Evolutionary conservation across 208 protist genomes (phyloP).

Genomic region (Trypanosoma mega): DNA sequence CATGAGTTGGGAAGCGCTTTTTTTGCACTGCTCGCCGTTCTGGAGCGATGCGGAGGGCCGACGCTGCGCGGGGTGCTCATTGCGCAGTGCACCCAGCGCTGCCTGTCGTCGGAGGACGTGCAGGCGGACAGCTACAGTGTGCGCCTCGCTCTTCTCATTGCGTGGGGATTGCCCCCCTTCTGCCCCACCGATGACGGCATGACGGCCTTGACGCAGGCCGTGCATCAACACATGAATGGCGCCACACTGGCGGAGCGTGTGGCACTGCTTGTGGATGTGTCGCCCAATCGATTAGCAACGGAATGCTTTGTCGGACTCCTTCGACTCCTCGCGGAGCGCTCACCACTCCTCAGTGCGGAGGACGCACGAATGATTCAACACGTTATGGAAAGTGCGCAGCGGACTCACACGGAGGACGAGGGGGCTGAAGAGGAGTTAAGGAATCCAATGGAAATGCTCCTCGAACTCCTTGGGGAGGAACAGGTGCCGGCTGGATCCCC

Average conservation of each 20-base stretch:
- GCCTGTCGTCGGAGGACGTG: constrained; percentile 32
- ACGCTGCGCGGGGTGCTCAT: constrained; percentile 25
- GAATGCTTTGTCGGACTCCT: constrained; percentile 30
- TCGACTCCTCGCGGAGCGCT: not conserved
- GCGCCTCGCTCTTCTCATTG: constrained; percentile 18
- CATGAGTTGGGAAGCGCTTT: constrained; percentile 32
- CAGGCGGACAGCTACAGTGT: constrained; percentile 36
- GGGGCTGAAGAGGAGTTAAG: constrained; percentile 25
- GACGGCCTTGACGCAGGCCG: not conserved
- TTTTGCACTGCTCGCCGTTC: constrained; percentile 29
- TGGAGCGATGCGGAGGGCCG: constrained; percentile 26
- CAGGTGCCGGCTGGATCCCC: constrained; percentile 26
- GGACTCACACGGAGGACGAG: constrained; percentile 10
- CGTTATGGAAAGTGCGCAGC: constrained; percentile 27
- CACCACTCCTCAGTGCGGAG: constrained; percentile 18
- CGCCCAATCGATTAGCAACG: constrained; percentile 35
- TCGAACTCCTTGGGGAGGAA: constrained; percentile 69
- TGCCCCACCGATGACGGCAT: not conserved
- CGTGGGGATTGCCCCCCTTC: constrained; percentile 8
- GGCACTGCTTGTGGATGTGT: constrained; percentile 73
- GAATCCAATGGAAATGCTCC: constrained; percentile 44
- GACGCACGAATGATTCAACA: constrained; percentile 40
- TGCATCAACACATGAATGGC: constrained; percentile 12
- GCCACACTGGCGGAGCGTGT: constrained; percentile 49
- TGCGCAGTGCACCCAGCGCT: constrained; percentile 14